These are phyloP conservation scores for Pestalotiopsis sp. DNA, from an alignment of 2,329 filamentous ascomycete species.

Conservation along the genomic window DNA sequence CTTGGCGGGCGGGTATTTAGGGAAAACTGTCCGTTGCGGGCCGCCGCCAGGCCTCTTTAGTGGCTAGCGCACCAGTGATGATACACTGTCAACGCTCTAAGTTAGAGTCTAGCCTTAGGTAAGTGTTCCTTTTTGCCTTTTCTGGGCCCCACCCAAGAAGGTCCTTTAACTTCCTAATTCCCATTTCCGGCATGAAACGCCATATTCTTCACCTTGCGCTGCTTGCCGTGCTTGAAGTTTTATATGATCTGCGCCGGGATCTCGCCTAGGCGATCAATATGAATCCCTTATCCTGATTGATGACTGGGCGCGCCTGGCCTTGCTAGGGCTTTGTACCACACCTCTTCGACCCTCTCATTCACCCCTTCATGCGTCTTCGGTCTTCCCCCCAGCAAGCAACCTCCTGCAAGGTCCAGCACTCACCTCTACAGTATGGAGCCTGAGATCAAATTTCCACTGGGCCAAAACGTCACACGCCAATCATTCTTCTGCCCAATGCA, in stretches of 20 bases:
- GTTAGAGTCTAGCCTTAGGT: not conserved
- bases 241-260: constrained; percentile 5
- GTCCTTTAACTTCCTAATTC: not conserved
- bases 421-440: not conserved
- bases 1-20: not conserved
- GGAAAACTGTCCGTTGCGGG: not conserved
- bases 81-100: not conserved
- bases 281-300: not conserved
- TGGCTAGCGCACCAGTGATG: not conserved
- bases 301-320: not conserved
- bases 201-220: not conserved
- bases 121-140: not conserved
- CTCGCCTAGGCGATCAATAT: not conserved
- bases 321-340: not conserved
- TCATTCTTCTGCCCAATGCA: not conserved
- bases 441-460: constrained; percentile 3
- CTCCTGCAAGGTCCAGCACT: not conserved
- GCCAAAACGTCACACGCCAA: constrained; percentile 2
- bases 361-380: not conserved
- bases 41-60: not conserved
- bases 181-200: constrained; percentile 1
- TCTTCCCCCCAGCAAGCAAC: too few species aligned
- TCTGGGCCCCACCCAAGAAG: not conserved
- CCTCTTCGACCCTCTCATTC: not conserved
- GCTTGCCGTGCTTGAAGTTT: not conserved